Conservation (phyloP, 129 eudicot genomes). For the Flaveria brownii region DNA sequence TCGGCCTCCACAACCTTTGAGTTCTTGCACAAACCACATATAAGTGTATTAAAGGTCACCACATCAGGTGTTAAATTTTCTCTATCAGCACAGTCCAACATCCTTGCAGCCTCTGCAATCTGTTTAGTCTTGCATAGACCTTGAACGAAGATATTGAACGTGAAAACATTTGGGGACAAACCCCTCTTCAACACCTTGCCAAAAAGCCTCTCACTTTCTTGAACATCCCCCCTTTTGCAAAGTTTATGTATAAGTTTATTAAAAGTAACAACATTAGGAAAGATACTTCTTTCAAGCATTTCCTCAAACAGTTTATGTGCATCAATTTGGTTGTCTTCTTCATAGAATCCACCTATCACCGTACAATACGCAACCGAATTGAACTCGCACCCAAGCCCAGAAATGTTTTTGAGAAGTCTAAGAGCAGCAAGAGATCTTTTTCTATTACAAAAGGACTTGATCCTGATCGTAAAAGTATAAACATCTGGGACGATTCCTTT, state of each 20-base stretch:
- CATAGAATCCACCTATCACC: conserved; percentile 72
- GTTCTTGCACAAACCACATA: conserved; percentile 76
- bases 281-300: conserved; percentile 63
- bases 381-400: conserved; percentile 58
- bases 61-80: conserved; percentile 68
- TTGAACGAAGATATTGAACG: conserved; percentile 74
- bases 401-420: conserved; percentile 82
- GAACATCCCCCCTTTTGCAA: conserved; percentile 72
- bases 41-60: conserved; percentile 78
- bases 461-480: conserved; percentile 79
- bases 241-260: conserved; percentile 72
- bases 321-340: conserved; percentile 43
- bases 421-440: conserved; percentile 73
- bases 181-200: conserved; percentile 84
- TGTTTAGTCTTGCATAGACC: conserved; percentile 63
- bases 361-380: conserved; percentile 88
- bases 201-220: conserved; percentile 68
- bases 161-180: conserved; percentile 73
- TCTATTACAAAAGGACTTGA: conserved; percentile 80
- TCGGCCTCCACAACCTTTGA: conserved; percentile 71
- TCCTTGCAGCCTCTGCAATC: conserved; percentile 58
- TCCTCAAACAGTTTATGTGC: conserved; percentile 70
- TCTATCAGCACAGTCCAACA: conserved; percentile 45
- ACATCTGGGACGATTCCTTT: conserved; percentile 75
- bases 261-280: conserved; percentile 66